Evolutionary conservation across 2,329 filamentous ascomycete species (phyloP).

Genomic region (Xylariaceae sp.): DNA sequence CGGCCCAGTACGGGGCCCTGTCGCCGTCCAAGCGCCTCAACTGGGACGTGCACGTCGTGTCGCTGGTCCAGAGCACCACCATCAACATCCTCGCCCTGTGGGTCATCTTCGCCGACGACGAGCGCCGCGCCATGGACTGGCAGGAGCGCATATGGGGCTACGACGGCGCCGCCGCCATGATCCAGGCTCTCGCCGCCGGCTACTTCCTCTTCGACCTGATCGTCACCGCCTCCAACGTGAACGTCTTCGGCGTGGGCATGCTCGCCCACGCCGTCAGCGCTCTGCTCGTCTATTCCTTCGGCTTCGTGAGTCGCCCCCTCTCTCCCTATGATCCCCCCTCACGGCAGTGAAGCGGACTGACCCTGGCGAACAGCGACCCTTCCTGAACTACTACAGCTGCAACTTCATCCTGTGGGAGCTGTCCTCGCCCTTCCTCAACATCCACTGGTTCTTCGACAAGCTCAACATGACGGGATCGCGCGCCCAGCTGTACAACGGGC

Average conservation of each 20-base stretch:
- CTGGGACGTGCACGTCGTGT: slow-evolving; percentile 83
- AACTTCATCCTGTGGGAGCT: slow-evolving; percentile 85
- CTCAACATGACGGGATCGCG: slow-evolving; percentile 68
- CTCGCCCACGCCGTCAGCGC: slow-evolving; percentile 71
- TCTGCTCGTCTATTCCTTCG: slow-evolving; percentile 65
- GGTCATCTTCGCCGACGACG: slow-evolving; percentile 61
- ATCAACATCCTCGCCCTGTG: slow-evolving; percentile 69
- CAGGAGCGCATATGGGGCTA: slow-evolving; percentile 71
- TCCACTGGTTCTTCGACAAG: slow-evolving; percentile 92
- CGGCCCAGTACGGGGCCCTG: slow-evolving; percentile 54
- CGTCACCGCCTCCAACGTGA: slow-evolving; percentile 59
- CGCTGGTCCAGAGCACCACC: slow-evolving; percentile 66
- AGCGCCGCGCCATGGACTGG: slow-evolving; percentile 58
- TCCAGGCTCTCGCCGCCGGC: slow-evolving; percentile 68
- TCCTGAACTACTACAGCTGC: slow-evolving; percentile 74
- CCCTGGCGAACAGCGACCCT: slow-evolving; percentile 54
- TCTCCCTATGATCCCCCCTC: slow-evolving; percentile 4
- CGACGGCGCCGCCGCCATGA: slow-evolving; percentile 61
- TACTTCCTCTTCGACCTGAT: slow-evolving; percentile 82
- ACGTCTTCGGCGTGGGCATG: slow-evolving; percentile 69
- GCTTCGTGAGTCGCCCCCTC: slow-evolving; percentile 56
- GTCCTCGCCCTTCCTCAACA: slow-evolving; percentile 75
- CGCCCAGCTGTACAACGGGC: slow-evolving; percentile 70
- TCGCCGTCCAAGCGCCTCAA: slow-evolving; percentile 60
- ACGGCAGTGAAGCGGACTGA: slow-evolving; percentile 2